Conservation (phyloP, 169 alveolate species). For the Plasmodium knowlesi region DNA sequence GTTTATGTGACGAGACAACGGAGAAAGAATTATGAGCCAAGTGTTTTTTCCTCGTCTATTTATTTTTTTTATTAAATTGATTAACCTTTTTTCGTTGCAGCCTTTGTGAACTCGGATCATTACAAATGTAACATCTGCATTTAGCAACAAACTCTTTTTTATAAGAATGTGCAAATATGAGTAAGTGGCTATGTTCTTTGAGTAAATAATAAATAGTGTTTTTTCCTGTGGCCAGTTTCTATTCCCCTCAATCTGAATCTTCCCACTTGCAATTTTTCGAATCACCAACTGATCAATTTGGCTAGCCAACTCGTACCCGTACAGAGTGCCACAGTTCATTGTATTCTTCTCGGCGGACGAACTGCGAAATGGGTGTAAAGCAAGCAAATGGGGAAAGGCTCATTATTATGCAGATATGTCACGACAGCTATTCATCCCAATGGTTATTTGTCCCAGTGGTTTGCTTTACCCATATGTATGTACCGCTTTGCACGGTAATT, state of each 20-base stretch:
- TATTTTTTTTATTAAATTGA: slow-evolving; percentile 35
- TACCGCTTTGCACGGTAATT: background rate
- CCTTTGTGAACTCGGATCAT: slow-evolving; percentile 19
- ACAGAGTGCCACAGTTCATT: slow-evolving; percentile 11
- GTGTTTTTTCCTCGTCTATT: slow-evolving; percentile 1
- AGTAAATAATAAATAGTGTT: slow-evolving; percentile 34
- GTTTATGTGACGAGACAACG: slow-evolving; percentile 54
- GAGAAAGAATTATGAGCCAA: slow-evolving; percentile 23
- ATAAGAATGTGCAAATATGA: slow-evolving; percentile 40
- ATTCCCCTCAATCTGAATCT: background rate
- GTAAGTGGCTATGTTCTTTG: slow-evolving; percentile 27
- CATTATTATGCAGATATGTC: background rate
- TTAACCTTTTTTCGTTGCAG: slow-evolving; percentile 3
- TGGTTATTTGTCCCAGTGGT: background rate
- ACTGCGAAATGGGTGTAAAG: background rate
- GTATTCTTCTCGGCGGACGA: background rate
- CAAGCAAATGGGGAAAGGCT: background rate
- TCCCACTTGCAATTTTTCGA: slow-evolving; percentile 6
- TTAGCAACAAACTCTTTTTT: slow-evolving; percentile 47
- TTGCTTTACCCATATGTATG: background rate
- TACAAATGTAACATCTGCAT: slow-evolving; percentile 18
- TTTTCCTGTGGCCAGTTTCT: background rate
- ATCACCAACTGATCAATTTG: slow-evolving; percentile 29
- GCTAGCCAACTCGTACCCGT: slow-evolving; percentile 24
- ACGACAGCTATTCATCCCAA: background rate